A percentile compares a stretch with the other conserved stretches of the same genome.
These are phyloP conservation scores for Vaccinium myrtillus DNA, from an alignment of 148 eudicot genomes.

Conservation along the genomic window DNA sequence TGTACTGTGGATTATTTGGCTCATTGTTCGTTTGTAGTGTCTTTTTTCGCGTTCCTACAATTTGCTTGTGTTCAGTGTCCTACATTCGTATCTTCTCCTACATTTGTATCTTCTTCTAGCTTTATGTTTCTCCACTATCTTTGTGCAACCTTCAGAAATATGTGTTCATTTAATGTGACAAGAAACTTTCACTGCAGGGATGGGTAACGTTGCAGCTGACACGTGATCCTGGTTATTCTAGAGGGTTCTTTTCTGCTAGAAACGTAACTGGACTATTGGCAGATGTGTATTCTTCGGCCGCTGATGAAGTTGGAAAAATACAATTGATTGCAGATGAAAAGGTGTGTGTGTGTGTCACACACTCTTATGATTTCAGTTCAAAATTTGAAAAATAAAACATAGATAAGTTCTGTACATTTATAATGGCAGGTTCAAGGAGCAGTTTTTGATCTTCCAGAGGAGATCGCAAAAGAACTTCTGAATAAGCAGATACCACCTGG, in stretches of 20 bases:
- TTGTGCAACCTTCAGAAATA: neutral
- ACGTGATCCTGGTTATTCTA: conserved; percentile 53
- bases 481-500: conserved; percentile 79
- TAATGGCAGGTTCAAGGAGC: conserved; percentile 80
- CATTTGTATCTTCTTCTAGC: neutral
- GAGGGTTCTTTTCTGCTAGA: conserved; percentile 87
- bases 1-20: neutral
- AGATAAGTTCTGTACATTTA: neutral
- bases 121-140: conserved; percentile 2
- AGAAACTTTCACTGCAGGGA: conserved; percentile 54
- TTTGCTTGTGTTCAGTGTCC: conserved; percentile 6
- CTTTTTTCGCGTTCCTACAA: neutral
- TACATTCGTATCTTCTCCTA: neutral
- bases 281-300: conserved; percentile 81
- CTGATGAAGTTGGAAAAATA: conserved; percentile 91
- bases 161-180: conserved; percentile 12
- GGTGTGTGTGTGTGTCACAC: conserved; percentile 31
- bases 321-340: conserved; percentile 80
- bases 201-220: conserved; percentile 84
- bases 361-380: neutral
- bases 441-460: conserved; percentile 98
- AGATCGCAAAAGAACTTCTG: conserved; percentile 76
- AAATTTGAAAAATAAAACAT: neutral
- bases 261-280: conserved; percentile 87
- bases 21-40: conserved; percentile 1